Conservation (phyloP, 345 rosid species). For the Brassica carinata region DNA sequence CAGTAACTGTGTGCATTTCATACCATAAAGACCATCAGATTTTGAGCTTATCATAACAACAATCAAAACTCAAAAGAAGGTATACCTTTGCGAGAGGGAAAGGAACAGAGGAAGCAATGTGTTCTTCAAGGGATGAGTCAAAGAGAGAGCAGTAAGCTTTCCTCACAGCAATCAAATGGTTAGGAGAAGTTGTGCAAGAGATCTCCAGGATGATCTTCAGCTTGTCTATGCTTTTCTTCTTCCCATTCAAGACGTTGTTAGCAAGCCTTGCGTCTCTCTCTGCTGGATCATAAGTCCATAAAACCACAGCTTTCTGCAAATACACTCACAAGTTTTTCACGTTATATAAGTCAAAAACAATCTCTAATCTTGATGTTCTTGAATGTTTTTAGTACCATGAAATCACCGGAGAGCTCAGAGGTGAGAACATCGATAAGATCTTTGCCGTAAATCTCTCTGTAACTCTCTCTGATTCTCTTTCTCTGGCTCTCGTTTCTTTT, state of each 20-base stretch:
- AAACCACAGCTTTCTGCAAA: slow-evolving; percentile 67
- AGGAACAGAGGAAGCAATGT: slow-evolving; percentile 51
- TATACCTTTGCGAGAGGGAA: slow-evolving; percentile 68
- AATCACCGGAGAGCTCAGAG: slow-evolving; percentile 84
- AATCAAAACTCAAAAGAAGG: background rate
- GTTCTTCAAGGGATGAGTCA: slow-evolving; percentile 75
- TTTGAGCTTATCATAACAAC: background rate
- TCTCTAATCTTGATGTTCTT: too few species aligned
- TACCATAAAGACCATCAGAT: background rate
- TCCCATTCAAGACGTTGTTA: slow-evolving; percentile 53
- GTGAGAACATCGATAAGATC: slow-evolving; percentile 59
- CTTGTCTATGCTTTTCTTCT: slow-evolving; percentile 47
- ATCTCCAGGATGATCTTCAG: slow-evolving; percentile 72
- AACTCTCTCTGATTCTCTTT: slow-evolving; percentile 63
- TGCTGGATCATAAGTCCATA: slow-evolving; percentile 74
- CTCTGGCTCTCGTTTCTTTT: slow-evolving; percentile 78
- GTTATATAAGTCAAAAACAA: too few species aligned
- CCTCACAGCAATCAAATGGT: slow-evolving; percentile 74
- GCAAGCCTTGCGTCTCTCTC: slow-evolving; percentile 86
- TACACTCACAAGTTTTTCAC: background rate
- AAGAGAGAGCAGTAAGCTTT: slow-evolving; percentile 70
- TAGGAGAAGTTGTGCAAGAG: slow-evolving; percentile 72
- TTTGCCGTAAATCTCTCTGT: slow-evolving; percentile 58
- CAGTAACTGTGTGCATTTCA: slow-evolving; percentile 49
- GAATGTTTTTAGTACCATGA: slow-evolving; percentile 51